Evolutionary conservation across 257 asterid genomes (phyloP).

Genomic region (Gynochthodes officinalis): DNA sequence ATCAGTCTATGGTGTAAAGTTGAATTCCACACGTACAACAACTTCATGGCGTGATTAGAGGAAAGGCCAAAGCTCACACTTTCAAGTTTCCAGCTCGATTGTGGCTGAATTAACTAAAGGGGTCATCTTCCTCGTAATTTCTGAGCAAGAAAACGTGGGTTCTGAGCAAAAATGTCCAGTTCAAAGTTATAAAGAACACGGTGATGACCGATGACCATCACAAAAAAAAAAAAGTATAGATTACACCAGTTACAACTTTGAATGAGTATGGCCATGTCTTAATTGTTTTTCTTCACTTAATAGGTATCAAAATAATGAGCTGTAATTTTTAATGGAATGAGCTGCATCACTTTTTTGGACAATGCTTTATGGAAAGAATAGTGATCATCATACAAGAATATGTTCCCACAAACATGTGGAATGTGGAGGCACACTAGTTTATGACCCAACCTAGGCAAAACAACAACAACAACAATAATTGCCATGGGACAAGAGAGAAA

Average conservation of each 20-base stretch:
- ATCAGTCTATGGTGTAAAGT: too few relatives aligned
- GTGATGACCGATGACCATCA: background rate
- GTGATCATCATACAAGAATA: background rate
- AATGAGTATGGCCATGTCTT: background rate
- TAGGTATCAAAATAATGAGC: too few relatives aligned
- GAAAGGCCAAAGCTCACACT: background rate
- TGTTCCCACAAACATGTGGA: conserved; percentile 15
- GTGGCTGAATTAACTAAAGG: background rate
- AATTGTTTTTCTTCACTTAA: too few relatives aligned
- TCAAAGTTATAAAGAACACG: background rate
- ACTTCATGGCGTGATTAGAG: background rate
- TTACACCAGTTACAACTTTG: background rate
- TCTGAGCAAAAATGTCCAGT: background rate
- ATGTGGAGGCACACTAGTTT: background rate
- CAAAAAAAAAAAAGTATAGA: background rate
- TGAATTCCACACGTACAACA: too few relatives aligned
- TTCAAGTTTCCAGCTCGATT: background rate
- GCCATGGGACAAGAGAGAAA: background rate
- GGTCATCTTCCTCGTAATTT: background rate
- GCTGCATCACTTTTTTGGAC: background rate
- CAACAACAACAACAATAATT: background rate
- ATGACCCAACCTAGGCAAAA: too few relatives aligned
- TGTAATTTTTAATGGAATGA: background rate
- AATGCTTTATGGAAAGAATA: background rate
- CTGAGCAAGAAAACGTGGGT: background rate